Conservation (phyloP, 1,284 basidiomycete genomes). For the Melanopsichium pennsylvanicum region DNA sequence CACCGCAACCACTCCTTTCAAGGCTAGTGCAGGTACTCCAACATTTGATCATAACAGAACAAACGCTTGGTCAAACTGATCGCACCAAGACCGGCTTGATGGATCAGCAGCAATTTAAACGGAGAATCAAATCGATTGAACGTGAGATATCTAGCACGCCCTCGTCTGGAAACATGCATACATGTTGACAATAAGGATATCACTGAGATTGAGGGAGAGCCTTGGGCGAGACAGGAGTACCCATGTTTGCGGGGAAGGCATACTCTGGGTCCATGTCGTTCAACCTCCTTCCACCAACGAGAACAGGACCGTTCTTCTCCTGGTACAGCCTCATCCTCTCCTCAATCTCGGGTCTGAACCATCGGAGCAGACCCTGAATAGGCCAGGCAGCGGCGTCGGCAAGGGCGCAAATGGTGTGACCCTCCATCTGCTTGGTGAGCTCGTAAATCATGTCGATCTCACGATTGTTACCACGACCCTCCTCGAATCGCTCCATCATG, state of each 20-base stretch:
- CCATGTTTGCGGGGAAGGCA: slow-evolving; percentile 83
- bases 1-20: too few species aligned
- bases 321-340: slow-evolving; percentile 82
- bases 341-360: slow-evolving; percentile 84
- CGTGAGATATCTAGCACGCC: background rate
- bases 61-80: too few species aligned
- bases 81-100: too few species aligned
- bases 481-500: slow-evolving; percentile 72
- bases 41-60: too few species aligned
- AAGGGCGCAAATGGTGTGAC: slow-evolving; percentile 83
- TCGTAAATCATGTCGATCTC: slow-evolving; percentile 86
- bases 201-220: slow-evolving; percentile 21
- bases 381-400: slow-evolving; percentile 99
- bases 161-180: background rate
- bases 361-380: slow-evolving; percentile 91
- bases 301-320: slow-evolving; percentile 79
- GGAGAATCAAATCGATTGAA: background rate
- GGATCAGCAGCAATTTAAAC: background rate
- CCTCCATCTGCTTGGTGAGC: slow-evolving; percentile 86
- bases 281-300: slow-evolving; percentile 84
- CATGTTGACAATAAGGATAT: background rate
- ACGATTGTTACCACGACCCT: slow-evolving; percentile 85
- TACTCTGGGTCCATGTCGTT: slow-evolving; percentile 77
- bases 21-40: too few species aligned
- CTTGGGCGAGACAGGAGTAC: slow-evolving; percentile 44